Conservation (phyloP, 306 rosid genomes). For the Pachyrhizus erosus region DNA sequence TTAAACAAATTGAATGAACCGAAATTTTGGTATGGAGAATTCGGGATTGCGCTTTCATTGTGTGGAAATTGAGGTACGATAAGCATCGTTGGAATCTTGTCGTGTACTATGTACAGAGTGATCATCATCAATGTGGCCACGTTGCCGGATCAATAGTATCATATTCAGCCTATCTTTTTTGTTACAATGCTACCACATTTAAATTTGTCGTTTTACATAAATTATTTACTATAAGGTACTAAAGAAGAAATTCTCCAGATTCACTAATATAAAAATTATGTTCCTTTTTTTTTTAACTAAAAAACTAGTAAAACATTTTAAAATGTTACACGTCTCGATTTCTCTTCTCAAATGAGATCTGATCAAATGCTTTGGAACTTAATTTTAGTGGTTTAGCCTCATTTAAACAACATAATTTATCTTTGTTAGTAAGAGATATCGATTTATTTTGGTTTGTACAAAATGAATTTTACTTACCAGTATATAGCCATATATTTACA, state of each 20-base stretch:
- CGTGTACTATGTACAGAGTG: not conserved
- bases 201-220: not conserved
- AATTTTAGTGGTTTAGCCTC: not conserved
- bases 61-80: not conserved
- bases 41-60: not conserved
- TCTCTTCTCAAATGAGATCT: not conserved
- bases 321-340: not conserved
- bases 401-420: not conserved
- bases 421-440: not conserved
- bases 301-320: not conserved
- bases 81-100: constrained; percentile 6
- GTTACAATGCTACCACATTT: not conserved
- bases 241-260: not conserved
- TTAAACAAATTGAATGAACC: constrained; percentile 5
- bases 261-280: not conserved
- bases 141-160: not conserved
- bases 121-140: not conserved
- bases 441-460: too few relatives aligned
- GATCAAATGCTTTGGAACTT: not conserved
- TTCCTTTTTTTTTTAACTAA: not conserved
- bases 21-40: not conserved
- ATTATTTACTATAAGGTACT: too few relatives aligned
- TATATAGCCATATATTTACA: too few relatives aligned
- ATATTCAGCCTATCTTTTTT: not conserved
- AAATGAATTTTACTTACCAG: too few relatives aligned